These are phyloP conservation scores for Phialemoniopsis sp. DNA, from an alignment of 2,329 filamentous ascomycete species.

Conservation along the genomic window DNA sequence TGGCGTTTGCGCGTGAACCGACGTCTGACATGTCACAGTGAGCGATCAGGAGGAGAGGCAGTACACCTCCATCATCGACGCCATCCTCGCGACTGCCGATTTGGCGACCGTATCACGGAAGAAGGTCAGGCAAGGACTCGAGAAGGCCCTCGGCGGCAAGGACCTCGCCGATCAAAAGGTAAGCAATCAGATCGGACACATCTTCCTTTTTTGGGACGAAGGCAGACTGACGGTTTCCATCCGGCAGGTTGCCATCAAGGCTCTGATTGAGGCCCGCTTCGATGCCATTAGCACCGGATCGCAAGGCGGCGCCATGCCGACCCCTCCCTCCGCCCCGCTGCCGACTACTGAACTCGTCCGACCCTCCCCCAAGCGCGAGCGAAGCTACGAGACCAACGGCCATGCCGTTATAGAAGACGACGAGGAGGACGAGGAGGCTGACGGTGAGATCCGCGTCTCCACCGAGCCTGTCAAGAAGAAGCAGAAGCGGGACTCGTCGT, in stretches of 20 bases:
- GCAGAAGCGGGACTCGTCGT: slow-evolving; percentile 57
- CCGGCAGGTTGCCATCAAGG: slow-evolving; percentile 62
- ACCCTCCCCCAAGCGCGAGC: slow-evolving; percentile 29
- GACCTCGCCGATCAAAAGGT: slow-evolving; percentile 59
- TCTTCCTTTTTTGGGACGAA: neutral
- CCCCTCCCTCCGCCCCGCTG: slow-evolving; percentile 30
- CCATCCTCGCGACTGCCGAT: slow-evolving; percentile 52
- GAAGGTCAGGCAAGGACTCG: slow-evolving; percentile 54
- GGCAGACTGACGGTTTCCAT: too few species aligned
- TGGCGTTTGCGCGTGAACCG: neutral
- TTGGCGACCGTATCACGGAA: slow-evolving; percentile 61
- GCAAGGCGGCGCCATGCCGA: slow-evolving; percentile 42
- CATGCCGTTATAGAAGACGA: slow-evolving; percentile 21
- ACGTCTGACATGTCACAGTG: slow-evolving; percentile 28
- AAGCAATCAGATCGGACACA: slow-evolving; percentile 5
- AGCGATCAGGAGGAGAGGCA: slow-evolving; percentile 41
- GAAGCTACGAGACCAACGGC: slow-evolving; percentile 20
- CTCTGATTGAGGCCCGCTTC: slow-evolving; percentile 69
- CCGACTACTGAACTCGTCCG: slow-evolving; percentile 11
- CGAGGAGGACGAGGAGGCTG: slow-evolving; percentile 15
- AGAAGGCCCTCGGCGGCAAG: slow-evolving; percentile 49
- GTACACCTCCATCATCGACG: slow-evolving; percentile 58
- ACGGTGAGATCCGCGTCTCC: slow-evolving; percentile 43
- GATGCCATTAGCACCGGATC: slow-evolving; percentile 58
- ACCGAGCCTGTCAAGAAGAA: slow-evolving; percentile 55